Base-by-base conservation (phyloP, 805 yeast genomes). In the Kodamaea neixiangensis region DNA sequence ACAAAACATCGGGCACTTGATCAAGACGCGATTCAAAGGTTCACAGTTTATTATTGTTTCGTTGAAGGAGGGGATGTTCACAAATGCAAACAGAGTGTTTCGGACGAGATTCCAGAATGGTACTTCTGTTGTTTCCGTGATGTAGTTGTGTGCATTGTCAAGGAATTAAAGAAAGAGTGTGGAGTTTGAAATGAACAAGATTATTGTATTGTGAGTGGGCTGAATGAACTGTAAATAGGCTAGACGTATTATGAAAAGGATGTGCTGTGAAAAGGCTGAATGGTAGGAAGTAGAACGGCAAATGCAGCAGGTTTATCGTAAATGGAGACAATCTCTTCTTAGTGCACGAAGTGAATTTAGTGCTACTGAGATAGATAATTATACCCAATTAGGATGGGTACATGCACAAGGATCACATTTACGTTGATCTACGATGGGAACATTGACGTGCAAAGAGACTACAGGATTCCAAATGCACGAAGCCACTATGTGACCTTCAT, bases 21-120 rank as follows among this genome's bases (percentile, higher is more conserved):
- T 94, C 68, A 94, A 93, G 71, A 93, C 97, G 0, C 76, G 97
- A 58, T 94, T 94, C 71, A 87, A 89, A 67, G 97, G 96, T 0
- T 88, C 97, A 2, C 99, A 94, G 65, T 94, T 94, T 66, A 93
- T 94, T 56, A 96, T 94, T 45, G 99, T 94, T 18, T 89, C 97
- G 21, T 81, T 94, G 72, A 94, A 94, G 65, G 99, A 94, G 68
- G 99, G 98, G 11, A 90, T 94, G 97, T 94, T 94, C 65, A 87
- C 97, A 7, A 94, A 94, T 69, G 99, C 99, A 7, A 96, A 96
- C 65, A 78, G 96, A 55, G 89, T 94, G 17, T 94, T 91, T 69
- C 81, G 96, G 63, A 91, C 97, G 1, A 77, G 97, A 58, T 93
- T 94, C 69, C 97, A 92, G 65, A 97, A 94, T 58, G 98, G 99